Percentiles rank a stretch among this genome's conserved stretches.
Conservation (phyloP, 257 asterid species). For the Salvia miltiorrhiza region DNA sequence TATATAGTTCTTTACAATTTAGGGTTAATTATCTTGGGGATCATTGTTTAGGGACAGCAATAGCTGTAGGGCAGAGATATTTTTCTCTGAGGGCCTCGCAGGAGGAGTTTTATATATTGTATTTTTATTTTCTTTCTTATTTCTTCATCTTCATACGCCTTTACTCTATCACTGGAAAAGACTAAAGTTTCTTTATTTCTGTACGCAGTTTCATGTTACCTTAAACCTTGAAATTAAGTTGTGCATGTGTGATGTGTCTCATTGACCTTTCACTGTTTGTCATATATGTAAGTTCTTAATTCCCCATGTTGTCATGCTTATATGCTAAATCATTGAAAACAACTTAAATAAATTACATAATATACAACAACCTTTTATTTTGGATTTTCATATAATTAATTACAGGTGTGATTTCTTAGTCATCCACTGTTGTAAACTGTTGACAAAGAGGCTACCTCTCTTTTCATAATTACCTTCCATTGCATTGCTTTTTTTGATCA, state of each 20-base stretch:
- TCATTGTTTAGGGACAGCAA: no score
- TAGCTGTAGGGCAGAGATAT: no score
- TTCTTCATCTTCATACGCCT: no score
- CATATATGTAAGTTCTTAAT: neutral
- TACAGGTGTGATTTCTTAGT: neutral
- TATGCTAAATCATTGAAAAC: neutral
- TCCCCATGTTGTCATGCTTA: neutral
- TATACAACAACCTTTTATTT: neutral
- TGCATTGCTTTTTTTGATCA: conserved; percentile 4
- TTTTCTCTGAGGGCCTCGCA: no score
- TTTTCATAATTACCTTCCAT: neutral
- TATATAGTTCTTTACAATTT: no score
- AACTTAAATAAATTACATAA: neutral
- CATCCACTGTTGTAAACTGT: neutral
- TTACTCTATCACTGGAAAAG: no score
- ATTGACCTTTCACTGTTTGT: neutral
- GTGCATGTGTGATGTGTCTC: neutral
- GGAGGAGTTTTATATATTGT: no score
- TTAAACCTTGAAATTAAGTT: neutral
- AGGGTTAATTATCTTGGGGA: no score
- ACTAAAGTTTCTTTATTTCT: neutral
- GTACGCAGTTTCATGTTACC: neutral
- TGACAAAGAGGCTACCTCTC: neutral
- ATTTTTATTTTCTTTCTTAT: no score
- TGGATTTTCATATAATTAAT: neutral